Conservation (phyloP, 1,284 basidiomycete genomes). For the Takashimella tepidaria region DNA sequence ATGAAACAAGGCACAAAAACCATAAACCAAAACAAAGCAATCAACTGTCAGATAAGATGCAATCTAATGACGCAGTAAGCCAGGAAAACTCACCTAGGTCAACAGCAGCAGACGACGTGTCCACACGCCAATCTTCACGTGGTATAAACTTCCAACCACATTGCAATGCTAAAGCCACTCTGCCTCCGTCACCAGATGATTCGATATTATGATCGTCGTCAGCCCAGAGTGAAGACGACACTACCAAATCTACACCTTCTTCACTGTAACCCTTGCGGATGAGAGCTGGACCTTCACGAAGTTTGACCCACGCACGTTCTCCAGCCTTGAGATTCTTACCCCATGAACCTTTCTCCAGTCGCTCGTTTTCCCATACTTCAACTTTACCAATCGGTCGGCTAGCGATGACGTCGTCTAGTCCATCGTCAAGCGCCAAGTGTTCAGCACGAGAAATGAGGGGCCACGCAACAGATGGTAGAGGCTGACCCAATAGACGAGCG, state of each 20-base stretch:
- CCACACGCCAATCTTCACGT: constrained; percentile 45
- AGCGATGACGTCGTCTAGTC: constrained; percentile 35
- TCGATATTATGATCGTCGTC: constrained; percentile 15
- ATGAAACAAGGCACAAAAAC: neutral
- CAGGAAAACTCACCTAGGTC: constrained; percentile 43
- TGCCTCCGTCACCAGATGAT: constrained; percentile 16
- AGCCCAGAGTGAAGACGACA: constrained; percentile 19
- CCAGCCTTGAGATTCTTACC: constrained; percentile 10
- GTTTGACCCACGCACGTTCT: constrained; percentile 26
- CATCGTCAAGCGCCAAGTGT: constrained; percentile 33
- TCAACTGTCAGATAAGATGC: neutral
- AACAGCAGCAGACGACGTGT: constrained; percentile 42
- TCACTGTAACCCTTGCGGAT: constrained; percentile 42
- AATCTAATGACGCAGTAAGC: too few species aligned
- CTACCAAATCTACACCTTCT: constrained; percentile 18
- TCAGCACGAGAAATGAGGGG: constrained; percentile 19
- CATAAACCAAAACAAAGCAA: neutral
- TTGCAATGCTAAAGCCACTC: constrained; percentile 35
- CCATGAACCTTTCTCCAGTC: constrained; percentile 37
- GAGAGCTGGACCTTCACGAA: constrained; percentile 28
- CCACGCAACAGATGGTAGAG: constrained; percentile 18
- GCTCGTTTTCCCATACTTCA: constrained; percentile 47
- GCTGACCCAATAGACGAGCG: constrained; percentile 14
- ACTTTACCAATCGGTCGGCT: constrained; percentile 29
- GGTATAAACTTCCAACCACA: constrained; percentile 43